Percentiles rank a stretch among this genome's conserved stretches.
Conservation (phyloP, 192 early-diverging fungal genomes). For the Coemansia sp. region DNA sequence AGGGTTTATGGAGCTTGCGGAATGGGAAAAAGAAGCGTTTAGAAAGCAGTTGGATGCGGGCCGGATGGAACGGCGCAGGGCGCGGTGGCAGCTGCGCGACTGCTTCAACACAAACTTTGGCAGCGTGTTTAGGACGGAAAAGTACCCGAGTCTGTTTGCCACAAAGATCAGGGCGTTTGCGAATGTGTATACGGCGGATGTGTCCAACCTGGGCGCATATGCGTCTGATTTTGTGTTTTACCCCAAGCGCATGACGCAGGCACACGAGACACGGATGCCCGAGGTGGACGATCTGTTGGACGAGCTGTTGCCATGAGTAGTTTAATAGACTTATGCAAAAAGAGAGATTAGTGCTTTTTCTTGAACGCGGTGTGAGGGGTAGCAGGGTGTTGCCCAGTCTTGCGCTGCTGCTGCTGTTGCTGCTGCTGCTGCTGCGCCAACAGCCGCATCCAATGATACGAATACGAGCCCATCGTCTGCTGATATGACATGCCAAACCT, state of each 20-base stretch:
- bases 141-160: slow-evolving; percentile 62
- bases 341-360: background rate
- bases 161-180: slow-evolving; percentile 59
- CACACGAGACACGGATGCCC: slow-evolving; percentile 55
- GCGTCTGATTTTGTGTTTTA: slow-evolving; percentile 64
- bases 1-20: slow-evolving; percentile 21
- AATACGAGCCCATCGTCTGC: slow-evolving; percentile 36
- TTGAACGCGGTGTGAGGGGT: no score
- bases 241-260: slow-evolving; percentile 60
- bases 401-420: slow-evolving; percentile 26
- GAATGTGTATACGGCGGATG: slow-evolving; percentile 56
- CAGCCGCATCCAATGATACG: slow-evolving; percentile 34
- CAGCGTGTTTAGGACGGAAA: slow-evolving; percentile 61
- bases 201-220: slow-evolving; percentile 57
- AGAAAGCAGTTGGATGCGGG: slow-evolving; percentile 53
- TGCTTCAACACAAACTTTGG: slow-evolving; percentile 62
- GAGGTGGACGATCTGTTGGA: slow-evolving; percentile 51
- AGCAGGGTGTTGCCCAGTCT: background rate
- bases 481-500: slow-evolving; percentile 36
- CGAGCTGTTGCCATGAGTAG: slow-evolving; percentile 13
- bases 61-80: slow-evolving; percentile 46
- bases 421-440: slow-evolving; percentile 27
- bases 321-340: background rate
- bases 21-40: slow-evolving; percentile 30
- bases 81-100: slow-evolving; percentile 53